Base-by-base conservation (phyloP, 441 rosid species). In the Populus hybrid region DNA sequence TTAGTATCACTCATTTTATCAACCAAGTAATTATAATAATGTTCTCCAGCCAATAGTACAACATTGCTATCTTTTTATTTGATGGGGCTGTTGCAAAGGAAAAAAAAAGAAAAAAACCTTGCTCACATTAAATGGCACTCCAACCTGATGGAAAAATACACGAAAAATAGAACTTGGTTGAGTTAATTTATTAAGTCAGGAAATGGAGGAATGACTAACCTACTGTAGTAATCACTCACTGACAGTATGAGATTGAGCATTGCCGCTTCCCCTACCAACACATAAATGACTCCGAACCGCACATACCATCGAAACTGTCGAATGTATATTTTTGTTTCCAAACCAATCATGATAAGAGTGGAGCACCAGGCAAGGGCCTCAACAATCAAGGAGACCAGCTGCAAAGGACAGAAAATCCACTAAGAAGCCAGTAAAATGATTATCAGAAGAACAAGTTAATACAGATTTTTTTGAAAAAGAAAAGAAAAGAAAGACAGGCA, bases 261-360 rank as follows among this genome's bases (percentile, higher is more conserved):
- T 61, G 89, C 98, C 85, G 91, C 94, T 85, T 94, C 92, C 79
- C 93, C 98, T 16, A 92, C 90, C 84, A 97, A 70, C 68, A 89
- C 90, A 82, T 94, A 97, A 74, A 94, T 38, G 69, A 94, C 89
- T 74, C 93, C 98, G 73, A 94, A 97, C 71, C 97, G 86, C 56
- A 97, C 94, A 79, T 89, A 92, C 99, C 98, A 94, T 40, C 97
- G 91, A 68, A 94, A 91, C 87, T 94, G 93, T 24, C 77, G 76
- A 80, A 93, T 84, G 78, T 97, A 97, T 67, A 86, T 78, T 83
- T 89, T 93, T 72, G 92, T 92, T 87, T 97, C 99, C 59, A 97
- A n/a, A 10, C 88, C 88, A 68, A 90, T 80, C 98, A 93, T 86
- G 71, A 85, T 59, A 81, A 97, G 84, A 93, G 93, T 88, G 76